These are phyloP conservation scores for Tetracladium marchalianum DNA, from an alignment of 495 filamentous ascomycete genomes.

Conservation along the genomic window DNA sequence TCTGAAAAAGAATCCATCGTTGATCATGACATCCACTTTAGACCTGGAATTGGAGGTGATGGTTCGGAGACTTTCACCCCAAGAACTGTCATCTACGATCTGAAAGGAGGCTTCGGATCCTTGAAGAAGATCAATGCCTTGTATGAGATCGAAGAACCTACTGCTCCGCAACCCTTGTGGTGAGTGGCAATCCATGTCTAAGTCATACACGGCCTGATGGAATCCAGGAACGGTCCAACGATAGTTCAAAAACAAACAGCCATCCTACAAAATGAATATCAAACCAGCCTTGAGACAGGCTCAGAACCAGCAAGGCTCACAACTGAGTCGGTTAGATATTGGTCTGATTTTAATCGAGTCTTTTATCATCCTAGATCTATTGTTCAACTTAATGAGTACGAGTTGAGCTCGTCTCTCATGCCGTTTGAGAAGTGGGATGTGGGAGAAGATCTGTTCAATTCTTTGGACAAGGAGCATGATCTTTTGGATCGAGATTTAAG, in stretches of 20 bases:
- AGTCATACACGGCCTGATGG: not conserved
- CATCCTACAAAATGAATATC: slow-evolving; percentile 65
- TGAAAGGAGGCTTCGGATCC: slow-evolving; percentile 86
- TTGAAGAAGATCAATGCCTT: slow-evolving; percentile 80
- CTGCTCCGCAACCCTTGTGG: slow-evolving; percentile 46
- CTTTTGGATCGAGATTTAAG: slow-evolving; percentile 81
- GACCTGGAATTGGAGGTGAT: slow-evolving; percentile 74
- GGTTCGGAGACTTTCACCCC: slow-evolving; percentile 87
- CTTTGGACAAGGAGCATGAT: slow-evolving; percentile 77
- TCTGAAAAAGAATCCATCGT: slow-evolving; percentile 56
- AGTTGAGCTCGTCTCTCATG: slow-evolving; percentile 62
- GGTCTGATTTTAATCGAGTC: slow-evolving; percentile 88
- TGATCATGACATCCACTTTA: slow-evolving; percentile 89
- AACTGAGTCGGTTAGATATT: slow-evolving; percentile 70
- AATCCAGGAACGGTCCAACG: slow-evolving; percentile 58
- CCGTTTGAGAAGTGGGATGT: slow-evolving; percentile 75
- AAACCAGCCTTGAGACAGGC: slow-evolving; percentile 63
- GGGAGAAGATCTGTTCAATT: slow-evolving; percentile 75
- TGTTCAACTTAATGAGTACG: slow-evolving; percentile 80
- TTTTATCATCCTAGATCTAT: slow-evolving; percentile 89
- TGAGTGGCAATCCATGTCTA: slow-evolving; percentile 23
- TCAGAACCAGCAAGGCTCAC: slow-evolving; percentile 51
- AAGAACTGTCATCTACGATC: slow-evolving; percentile 84
- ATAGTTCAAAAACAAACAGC: slow-evolving; percentile 53
- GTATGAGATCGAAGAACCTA: slow-evolving; percentile 57